Base-by-base conservation (phyloP, 176 grass and related monocot genomes). In the Thalia dealbata region DNA sequence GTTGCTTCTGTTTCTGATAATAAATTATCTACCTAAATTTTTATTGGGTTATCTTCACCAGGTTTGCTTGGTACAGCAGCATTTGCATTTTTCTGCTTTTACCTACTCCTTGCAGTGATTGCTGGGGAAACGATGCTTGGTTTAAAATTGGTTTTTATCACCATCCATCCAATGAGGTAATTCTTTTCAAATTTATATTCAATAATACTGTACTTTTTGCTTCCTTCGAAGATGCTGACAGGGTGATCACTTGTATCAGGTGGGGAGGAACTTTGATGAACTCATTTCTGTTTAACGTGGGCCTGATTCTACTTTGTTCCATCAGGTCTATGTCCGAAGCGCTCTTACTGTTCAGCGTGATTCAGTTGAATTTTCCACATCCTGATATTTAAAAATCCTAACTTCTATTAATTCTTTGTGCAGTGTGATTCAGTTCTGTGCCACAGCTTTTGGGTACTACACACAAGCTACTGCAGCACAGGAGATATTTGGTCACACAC, bases 81-180 rank as follows among this genome's bases (percentile, higher is more conserved):
- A 69, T 99, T 99, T 61, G 95, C 95, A 61, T 88, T 99, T 86
- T 99, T 99, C 83, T 99, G 95, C 79, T 99, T 99, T 71, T 91
- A 99, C 75, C 90, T 99, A 69, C 87, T 99, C 19, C 74, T 95
- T n/a, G 95, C 95, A 42, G 95, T 95, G 69, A 99, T 95, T 83
- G 95, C 95, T 30, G 95, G 95, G 71, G 90, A 93, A 83, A 95
- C 90, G 88, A 91, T 99, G 95, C 90, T 99, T 73, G 90, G 95
- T 30, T 76, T 99, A 73, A 99, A 91, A 88, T 78, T 99, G 72
- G 90, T 99, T 81, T 99, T 99, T 75, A 89, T 99, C 69, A 99
- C 85, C 63, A 99, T 99, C 78, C 95, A 99, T 81, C 95, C 95
- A 21, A 99, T 99, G 95, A 99, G 91, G 95, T 99, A 99, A 80